These are phyloP conservation scores for Gracilariopsis chorda DNA, from an alignment of 23 red algal genomes.

Conservation along the genomic window DNA sequence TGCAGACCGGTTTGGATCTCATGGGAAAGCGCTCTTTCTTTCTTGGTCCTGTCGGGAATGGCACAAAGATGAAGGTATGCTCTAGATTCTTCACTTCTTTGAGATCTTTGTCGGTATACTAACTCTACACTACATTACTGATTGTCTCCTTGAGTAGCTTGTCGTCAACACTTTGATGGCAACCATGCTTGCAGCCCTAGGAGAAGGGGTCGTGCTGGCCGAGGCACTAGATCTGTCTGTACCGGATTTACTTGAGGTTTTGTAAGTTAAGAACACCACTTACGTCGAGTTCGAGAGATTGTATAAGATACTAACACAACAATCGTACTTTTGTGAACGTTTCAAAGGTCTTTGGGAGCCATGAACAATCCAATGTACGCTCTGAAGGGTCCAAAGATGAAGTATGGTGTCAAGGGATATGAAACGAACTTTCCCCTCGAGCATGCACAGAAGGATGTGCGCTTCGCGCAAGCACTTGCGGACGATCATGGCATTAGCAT, in stretches of 20 bases:
- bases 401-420: conserved; percentile 46
- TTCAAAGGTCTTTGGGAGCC: conserved; percentile 65
- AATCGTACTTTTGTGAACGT: neutral
- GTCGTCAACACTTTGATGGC: conserved; percentile 89
- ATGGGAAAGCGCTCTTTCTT: conserved; percentile 88
- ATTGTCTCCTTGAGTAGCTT: neutral
- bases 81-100: neutral
- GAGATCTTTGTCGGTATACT: neutral
- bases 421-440: conserved; percentile 86
- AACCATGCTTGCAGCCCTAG: conserved; percentile 81
- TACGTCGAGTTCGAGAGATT: neutral
- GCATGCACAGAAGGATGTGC: conserved; percentile 89
- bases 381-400: conserved; percentile 91
- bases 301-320: neutral
- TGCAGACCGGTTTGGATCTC: conserved; percentile 23
- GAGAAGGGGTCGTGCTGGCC: conserved; percentile 69
- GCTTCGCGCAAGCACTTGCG: conserved; percentile 77
- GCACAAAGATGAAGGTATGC: conserved; percentile 89
- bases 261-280: conserved; percentile 23
- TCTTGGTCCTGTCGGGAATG: conserved; percentile 69
- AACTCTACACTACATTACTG: neutral
- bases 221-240: conserved; percentile 62
- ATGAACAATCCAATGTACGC: conserved; percentile 88
- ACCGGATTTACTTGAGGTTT: conserved; percentile 65
- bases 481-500: conserved; percentile 66